Percentiles rank a stretch among this genome's conserved stretches.
phyloP scores from a whole-genome alignment of 2,329 filamentous ascomycete species.

The Penicillium psychrosexuale region DNA sequence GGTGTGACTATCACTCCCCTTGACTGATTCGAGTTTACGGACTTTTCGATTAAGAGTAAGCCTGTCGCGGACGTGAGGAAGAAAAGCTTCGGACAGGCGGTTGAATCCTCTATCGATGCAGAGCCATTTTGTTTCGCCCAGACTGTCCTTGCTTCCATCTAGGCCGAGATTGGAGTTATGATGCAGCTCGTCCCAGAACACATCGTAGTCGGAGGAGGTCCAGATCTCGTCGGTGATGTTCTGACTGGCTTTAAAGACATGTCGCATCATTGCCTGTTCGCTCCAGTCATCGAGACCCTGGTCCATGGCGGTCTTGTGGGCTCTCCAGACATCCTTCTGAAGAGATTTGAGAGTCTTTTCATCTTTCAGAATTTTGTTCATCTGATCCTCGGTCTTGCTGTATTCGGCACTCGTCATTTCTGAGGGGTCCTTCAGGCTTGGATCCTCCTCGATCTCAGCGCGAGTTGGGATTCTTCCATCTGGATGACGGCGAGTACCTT shows the following conservation, averaged over 20 bases:
- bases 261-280: constrained; percentile 28
- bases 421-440: constrained; percentile 16
- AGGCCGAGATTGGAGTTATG: constrained; percentile 35
- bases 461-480: constrained; percentile 27
- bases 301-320: constrained; percentile 24
- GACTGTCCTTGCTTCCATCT: constrained; percentile 24
- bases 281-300: constrained; percentile 27
- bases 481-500: constrained; percentile 15
- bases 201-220: constrained; percentile 31
- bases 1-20: constrained; percentile 7
- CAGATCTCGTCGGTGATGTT: constrained; percentile 41
- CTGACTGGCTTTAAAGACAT: constrained; percentile 34
- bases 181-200: constrained; percentile 36
- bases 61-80: constrained; percentile 30
- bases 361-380: constrained; percentile 19
- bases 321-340: constrained; percentile 23
- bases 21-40: constrained; percentile 20
- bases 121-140: constrained; percentile 29
- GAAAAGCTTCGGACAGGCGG: constrained; percentile 36
- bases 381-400: constrained; percentile 7
- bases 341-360: constrained; percentile 19
- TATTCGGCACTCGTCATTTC: constrained; percentile 13
- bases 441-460: constrained; percentile 18
- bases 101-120: constrained; percentile 37
- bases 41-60: constrained; percentile 24